phyloP scores from a whole-genome alignment of 164 flowering plant genomes.

The Liriodendron chinense region DNA sequence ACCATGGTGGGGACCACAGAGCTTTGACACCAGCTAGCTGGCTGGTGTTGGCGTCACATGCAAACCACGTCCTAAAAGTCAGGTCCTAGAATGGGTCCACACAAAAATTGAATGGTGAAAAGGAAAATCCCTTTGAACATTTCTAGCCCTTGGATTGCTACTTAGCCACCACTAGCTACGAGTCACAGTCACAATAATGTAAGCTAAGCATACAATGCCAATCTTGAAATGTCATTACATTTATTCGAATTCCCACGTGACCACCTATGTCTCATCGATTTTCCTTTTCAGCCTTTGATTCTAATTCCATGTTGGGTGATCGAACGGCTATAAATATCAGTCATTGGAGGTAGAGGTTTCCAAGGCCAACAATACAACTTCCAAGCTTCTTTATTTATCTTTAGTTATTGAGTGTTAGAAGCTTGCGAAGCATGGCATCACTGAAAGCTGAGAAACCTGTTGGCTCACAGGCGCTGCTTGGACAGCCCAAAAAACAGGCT shows the following conservation, averaged over 20 bases:
- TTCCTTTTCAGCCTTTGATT: no score
- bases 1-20: neutral
- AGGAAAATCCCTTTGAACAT: no score
- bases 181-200: neutral
- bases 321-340: neutral
- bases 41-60: no score
- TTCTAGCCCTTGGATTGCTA: neutral
- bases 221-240: neutral
- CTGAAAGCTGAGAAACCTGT: slow-evolving; percentile 41
- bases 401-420: neutral
- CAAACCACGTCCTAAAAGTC: neutral
- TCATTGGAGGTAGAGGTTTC: neutral
- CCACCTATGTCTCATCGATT: no score
- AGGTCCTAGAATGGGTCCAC: neutral
- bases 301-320: slow-evolving; percentile 4
- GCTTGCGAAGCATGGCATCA: slow-evolving; percentile 32
- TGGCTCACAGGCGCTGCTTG: slow-evolving; percentile 7
- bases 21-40: no score
- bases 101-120: neutral
- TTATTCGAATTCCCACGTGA: neutral
- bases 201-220: slow-evolving; percentile 8
- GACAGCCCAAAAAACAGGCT: slow-evolving; percentile 6
- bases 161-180: neutral
- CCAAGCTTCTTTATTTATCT: neutral
- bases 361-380: neutral